Conservation (phyloP, 805 yeast genomes). For the Candida tammaniensis region DNA sequence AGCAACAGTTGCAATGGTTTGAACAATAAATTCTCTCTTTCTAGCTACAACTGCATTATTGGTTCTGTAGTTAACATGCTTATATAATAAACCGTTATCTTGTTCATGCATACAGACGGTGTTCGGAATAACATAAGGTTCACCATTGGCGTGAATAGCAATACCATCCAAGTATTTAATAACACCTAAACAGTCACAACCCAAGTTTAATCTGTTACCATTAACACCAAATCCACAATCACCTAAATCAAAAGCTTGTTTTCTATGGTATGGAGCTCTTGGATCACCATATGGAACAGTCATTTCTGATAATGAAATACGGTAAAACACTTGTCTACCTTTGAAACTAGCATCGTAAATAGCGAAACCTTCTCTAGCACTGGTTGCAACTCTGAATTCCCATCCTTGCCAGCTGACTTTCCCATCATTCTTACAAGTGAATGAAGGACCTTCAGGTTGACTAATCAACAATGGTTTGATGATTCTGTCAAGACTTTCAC, state of each 20-base stretch:
- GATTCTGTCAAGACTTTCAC: conserved; percentile 48
- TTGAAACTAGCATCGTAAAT: conserved; percentile 69
- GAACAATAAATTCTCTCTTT: conserved; percentile 75
- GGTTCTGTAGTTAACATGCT: conserved; percentile 79
- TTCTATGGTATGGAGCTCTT: conserved; percentile 74
- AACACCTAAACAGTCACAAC: conserved; percentile 82
- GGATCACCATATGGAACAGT: conserved; percentile 88
- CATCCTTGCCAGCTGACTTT: conserved; percentile 80
- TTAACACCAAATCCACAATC: conserved; percentile 79
- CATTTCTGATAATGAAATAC: conserved; percentile 77
- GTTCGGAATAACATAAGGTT: conserved; percentile 59
- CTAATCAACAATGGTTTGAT: conserved; percentile 65
- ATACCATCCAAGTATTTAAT: conserved; percentile 69
- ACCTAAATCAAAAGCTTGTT: conserved; percentile 84
- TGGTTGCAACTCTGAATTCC: conserved; percentile 70
- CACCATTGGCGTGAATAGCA: conserved; percentile 57
- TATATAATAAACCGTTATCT: conserved; percentile 72
- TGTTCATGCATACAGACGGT: conserved; percentile 81
- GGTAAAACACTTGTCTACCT: conserved; percentile 73
- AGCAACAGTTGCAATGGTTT: conserved; percentile 81
- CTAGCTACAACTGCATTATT: conserved; percentile 67
- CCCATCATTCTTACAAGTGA: conserved; percentile 53
- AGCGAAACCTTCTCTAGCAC: conserved; percentile 78
- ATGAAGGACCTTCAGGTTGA: conserved; percentile 83
- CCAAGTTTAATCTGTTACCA: conserved; percentile 66